These are phyloP conservation scores for Cladochytrium replicatum DNA, from an alignment of 192 early-diverging fungal species.

Conservation along the genomic window DNA sequence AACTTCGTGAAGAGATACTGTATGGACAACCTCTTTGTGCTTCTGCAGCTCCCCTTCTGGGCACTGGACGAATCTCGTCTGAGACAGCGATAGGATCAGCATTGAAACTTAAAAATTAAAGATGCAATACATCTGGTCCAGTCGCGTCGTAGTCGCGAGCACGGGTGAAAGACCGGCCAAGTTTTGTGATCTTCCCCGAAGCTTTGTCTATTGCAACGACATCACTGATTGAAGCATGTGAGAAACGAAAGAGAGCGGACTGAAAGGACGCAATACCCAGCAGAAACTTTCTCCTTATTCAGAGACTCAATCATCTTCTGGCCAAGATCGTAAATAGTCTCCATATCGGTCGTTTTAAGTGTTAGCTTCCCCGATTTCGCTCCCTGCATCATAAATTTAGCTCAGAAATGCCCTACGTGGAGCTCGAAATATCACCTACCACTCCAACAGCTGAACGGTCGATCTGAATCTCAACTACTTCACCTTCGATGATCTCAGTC, in stretches of 20 bases:
- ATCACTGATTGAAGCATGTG: conserved; percentile 44
- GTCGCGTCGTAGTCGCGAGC: conserved; percentile 98
- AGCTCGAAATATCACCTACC: conserved; percentile 23
- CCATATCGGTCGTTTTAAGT: conserved; percentile 99
- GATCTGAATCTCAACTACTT: conserved; percentile 97
- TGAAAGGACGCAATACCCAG: conserved; percentile 73
- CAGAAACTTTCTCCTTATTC: conserved; percentile 96
- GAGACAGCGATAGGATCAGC: conserved; percentile 7
- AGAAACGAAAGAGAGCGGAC: no score
- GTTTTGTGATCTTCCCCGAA: conserved; percentile 85
- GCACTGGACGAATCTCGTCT: conserved; percentile 95
- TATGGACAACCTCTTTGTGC: conserved; percentile 94
- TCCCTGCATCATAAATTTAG: conserved; percentile 33
- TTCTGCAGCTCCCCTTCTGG: conserved; percentile 98
- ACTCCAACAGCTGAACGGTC: conserved; percentile 87
- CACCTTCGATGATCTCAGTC: conserved; percentile 97
- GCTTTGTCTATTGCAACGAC: conserved; percentile 99
- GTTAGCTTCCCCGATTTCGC: conserved; percentile 96
- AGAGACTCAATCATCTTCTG: conserved; percentile 97
- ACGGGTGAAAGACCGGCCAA: conserved; percentile 93
- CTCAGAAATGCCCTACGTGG: neutral
- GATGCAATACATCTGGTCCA: conserved; percentile 72
- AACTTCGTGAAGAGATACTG: conserved; percentile 97
- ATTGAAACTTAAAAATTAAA: neutral
- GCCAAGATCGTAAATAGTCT: conserved; percentile 97